Percentiles rank a stretch among this genome's conserved stretches.
Conservation (phyloP, 2,329 filamentous ascomycete genomes). For the Colletotrichum siamense region DNA sequence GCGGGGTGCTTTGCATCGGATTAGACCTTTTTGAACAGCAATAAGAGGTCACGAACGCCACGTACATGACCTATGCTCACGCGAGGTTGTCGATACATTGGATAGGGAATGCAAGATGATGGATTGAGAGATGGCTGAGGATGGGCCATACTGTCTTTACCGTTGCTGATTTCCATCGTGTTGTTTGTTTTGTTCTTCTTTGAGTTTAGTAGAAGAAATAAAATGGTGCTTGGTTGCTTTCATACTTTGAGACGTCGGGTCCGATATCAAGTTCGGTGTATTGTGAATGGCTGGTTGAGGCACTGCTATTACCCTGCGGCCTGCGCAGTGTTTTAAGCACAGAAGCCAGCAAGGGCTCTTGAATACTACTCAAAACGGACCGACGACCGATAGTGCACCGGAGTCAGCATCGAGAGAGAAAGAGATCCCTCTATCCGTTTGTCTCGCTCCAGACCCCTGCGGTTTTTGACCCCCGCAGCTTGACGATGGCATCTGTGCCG, state of each 20-base stretch:
- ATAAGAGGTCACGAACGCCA: not conserved
- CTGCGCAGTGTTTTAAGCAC: not conserved
- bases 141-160: not conserved
- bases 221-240: not conserved
- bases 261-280: not conserved
- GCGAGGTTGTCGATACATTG: fast-evolving
- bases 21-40: fast-evolving
- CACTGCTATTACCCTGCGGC: not conserved
- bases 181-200: not conserved
- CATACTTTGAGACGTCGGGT: not conserved
- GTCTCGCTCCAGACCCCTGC: not conserved
- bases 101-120: not conserved
- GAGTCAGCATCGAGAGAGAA: not conserved
- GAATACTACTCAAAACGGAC: not conserved
- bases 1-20: fast-evolving
- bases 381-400: not conserved
- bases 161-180: not conserved
- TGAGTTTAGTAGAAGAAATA: not conserved
- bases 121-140: not conserved
- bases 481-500: not conserved
- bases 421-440: not conserved
- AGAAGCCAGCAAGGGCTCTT: not conserved
- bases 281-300: not conserved
- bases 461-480: not conserved
- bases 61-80: not conserved